Base-by-base conservation (phyloP, 228 moss, liverwort and hornwort species). In the Sphagnum fallax region DNA sequence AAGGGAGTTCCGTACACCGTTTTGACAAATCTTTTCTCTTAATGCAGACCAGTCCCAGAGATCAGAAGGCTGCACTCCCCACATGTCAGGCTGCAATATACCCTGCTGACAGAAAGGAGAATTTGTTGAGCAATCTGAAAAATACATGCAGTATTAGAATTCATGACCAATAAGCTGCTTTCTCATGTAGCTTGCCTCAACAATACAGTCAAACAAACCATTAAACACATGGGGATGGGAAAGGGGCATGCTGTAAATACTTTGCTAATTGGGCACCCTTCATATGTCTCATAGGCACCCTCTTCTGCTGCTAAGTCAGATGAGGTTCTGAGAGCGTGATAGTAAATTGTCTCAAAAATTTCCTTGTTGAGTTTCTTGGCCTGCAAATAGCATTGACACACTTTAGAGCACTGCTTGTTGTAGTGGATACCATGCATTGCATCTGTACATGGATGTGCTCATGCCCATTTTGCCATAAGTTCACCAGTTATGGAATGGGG, bases 1-100 rank as follows among this genome's bases (percentile, higher is more conserved):
- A 7, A 98, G 87, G 4, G 93, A 98, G 53, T 98, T 98, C 4
- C 93, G 80, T 0, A 93, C 61, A 4, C 97, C 97, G 16, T 77
- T 81, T 61, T 84, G 77, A 0, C 73, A 55, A 8, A 85, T 79
- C 6, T 66, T 52, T 9, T 63, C 67, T 50, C 81, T 75, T 5
- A 85, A 78, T 4, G 65, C 72, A 8, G 57, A 16, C 85, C 85
- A 85, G 61, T 85, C 85, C 81, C 85, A 85, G 8, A 74, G 67
- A 3, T 70, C 71, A 0, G 81, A 74, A 6, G 85, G 53, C 0
- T 59, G 59, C 12, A 81, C 85, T 15, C 57, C 78, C 85, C 85
- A 85, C 85, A 85, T 81, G 16, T 85, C 85, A 13, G 85, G 85
- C 53, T 85, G 85, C 6, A 85, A 63, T 0, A 85, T 48, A 6